phyloP scores from a whole-genome alignment of 371 early-diverging fungal genomes.

The Lichtheimia ramosa region DNA sequence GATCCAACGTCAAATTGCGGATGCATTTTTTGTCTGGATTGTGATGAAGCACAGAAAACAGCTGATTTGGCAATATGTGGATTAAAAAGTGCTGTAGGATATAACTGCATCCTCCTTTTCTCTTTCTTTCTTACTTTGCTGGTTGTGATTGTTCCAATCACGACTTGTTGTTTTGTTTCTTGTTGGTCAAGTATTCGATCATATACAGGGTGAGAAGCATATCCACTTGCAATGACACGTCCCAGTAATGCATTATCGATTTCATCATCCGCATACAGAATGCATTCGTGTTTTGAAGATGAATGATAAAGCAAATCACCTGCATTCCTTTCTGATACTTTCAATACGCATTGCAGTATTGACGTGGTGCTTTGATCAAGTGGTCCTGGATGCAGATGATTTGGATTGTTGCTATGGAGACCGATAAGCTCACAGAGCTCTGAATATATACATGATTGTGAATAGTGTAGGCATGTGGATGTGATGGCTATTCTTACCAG shows the following conservation, averaged over 20 bases:
- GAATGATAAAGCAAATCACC: neutral
- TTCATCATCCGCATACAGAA: constrained; percentile 51
- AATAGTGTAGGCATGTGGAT: neutral
- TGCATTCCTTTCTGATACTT: constrained; percentile 54
- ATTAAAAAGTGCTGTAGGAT: neutral
- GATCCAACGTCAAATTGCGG: constrained; percentile 47
- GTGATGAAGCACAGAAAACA: constrained; percentile 58
- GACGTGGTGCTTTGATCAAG: constrained; percentile 43
- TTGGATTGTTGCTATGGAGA: constrained; percentile 49
- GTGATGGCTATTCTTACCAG: constrained; percentile 30
- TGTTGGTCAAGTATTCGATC: neutral
- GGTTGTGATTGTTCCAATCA: neutral
- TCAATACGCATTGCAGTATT: constrained; percentile 62
- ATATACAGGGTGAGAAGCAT: constrained; percentile 58
- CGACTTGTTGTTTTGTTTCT: neutral
- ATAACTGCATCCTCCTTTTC: neutral
- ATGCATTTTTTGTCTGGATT: constrained; percentile 54
- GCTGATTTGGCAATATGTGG: neutral
- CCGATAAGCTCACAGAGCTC: constrained; percentile 77
- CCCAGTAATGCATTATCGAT: constrained; percentile 48
- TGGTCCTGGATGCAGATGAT: constrained; percentile 46
- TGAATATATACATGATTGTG: constrained; percentile 7
- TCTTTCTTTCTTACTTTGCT: neutral
- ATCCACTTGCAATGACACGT: constrained; percentile 60
- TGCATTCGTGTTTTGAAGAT: constrained; percentile 21